A percentile compares a stretch with the other conserved stretches of the same genome.
Conservation (phyloP, 2,329 filamentous ascomycete genomes). For the Ceratocystiopsis sp. region DNA sequence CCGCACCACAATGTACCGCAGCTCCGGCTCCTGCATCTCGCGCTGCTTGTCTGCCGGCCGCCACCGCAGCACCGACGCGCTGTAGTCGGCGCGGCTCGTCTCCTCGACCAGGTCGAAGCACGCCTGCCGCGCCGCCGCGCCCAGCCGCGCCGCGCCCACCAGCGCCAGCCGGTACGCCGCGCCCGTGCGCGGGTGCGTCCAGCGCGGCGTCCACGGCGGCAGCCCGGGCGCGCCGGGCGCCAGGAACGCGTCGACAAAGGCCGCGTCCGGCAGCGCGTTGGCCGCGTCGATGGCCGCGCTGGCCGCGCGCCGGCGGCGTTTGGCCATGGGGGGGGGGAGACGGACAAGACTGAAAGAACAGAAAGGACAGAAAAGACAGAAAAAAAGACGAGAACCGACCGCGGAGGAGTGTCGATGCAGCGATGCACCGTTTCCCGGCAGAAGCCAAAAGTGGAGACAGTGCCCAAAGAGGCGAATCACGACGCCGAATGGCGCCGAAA, state of each 20-base stretch:
- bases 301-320: constrained; percentile 5
- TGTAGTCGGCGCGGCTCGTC: constrained; percentile 50
- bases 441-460: too few relatives aligned
- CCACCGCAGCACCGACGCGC: constrained; percentile 46
- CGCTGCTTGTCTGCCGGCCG: constrained; percentile 38
- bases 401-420: too few relatives aligned
- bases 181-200: constrained; percentile 32
- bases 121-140: constrained; percentile 26
- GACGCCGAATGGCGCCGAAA: too few relatives aligned
- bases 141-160: constrained; percentile 21
- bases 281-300: constrained; percentile 27
- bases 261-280: constrained; percentile 28
- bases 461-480: too few relatives aligned
- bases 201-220: constrained; percentile 18
- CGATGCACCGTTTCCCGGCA: too few relatives aligned
- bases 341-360: too few relatives aligned
- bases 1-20: constrained; percentile 51
- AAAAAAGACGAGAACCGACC: too few relatives aligned
- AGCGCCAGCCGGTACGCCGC: constrained; percentile 27
- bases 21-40: constrained; percentile 51
- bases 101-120: constrained; percentile 42
- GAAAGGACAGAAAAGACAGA: too few relatives aligned
- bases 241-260: constrained; percentile 32
- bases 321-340: not conserved
- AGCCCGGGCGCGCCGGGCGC: constrained; percentile 13